A percentile compares a stretch with the other conserved stretches of the same genome.
phyloP scores from a whole-genome alignment of 2,329 filamentous ascomycete species.

The Ceratocystis ficicola region DNA sequence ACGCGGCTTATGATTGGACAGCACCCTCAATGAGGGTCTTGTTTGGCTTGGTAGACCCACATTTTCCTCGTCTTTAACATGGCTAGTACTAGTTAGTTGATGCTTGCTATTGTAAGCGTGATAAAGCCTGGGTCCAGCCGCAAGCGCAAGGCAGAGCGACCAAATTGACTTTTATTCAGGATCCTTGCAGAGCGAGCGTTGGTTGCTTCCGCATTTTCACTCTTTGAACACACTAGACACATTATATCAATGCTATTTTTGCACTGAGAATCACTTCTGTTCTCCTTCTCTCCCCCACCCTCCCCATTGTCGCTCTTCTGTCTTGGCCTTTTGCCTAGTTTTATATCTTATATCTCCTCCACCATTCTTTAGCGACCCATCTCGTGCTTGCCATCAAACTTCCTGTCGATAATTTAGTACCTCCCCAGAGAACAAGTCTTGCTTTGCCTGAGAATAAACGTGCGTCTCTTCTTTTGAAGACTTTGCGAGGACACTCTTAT shows the following conservation, averaged over 20 bases:
- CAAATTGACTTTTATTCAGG: background rate
- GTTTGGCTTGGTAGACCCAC: constrained; percentile 2
- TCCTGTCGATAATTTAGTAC: background rate
- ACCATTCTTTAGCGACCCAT: background rate
- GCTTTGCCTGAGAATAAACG: background rate
- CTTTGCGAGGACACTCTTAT: background rate
- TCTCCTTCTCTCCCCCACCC: background rate
- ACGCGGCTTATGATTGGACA: background rate
- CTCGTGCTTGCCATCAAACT: background rate
- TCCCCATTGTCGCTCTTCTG: background rate
- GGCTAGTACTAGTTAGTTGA: too few relatives aligned
- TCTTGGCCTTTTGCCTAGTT: background rate
- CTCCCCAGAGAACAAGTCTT: background rate
- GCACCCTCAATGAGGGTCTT: background rate
- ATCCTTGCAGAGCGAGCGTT: background rate
- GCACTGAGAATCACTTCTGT: background rate
- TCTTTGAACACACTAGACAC: background rate
- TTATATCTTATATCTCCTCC: background rate
- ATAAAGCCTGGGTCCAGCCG: constrained; percentile 12
- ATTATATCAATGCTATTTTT: background rate
- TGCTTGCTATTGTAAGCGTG: background rate
- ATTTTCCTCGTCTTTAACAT: background rate
- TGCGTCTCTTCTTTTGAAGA: background rate
- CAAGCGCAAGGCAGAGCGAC: constrained; percentile 17
- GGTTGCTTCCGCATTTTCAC: background rate